Base-by-base conservation (phyloP, 2,329 filamentous ascomycete species). In the Periconia sp. region DNA sequence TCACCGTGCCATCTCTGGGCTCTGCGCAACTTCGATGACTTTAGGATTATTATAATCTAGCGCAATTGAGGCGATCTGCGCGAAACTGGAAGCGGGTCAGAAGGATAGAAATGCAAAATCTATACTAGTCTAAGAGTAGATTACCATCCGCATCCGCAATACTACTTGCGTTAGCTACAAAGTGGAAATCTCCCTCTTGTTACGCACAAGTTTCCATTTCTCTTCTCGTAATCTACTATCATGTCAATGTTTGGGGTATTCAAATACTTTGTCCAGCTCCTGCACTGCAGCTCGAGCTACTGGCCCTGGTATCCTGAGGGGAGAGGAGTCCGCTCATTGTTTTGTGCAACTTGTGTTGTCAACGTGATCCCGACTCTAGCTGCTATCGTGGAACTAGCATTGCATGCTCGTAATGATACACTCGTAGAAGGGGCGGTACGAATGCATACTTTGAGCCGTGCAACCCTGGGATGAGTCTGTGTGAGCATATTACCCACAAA, bases 51-150 rank as follows among this genome's bases (percentile, higher is more conserved):
- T 95, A 81, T 96, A 96, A 48, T 91, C 91, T 32, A 96, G 79
- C 3, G 91, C 88, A 59, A 96, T 96, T 29, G 89, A 95, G 51
- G 91, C 91, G 65, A 96, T 96, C 73, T 96, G 91, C 37, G 91
- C 88, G 66, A n/a, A n/a, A n/a, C n/a, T n/a, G n/a, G n/a, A n/a
- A n/a, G n/a, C n/a, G n/a, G n/a, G n/a, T n/a, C n/a, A n/a, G n/a
- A n/a, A n/a, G n/a, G n/a, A n/a, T n/a, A n/a, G n/a, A n/a, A n/a
- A n/a, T n/a, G n/a, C n/a, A n/a, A n/a, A n/a, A n/a, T n/a, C n/a
- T n/a, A n/a, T 92, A 86, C 74, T 88, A 85, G 59, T 89, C 86
- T n/a, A 89, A 79, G 44, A 89, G 73, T 11, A 82, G 72, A 62
- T 89, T 89, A 54, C 85, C 86, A 61, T 89, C 86, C 0, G 83